A percentile compares a stretch with the other conserved stretches of the same genome.
Conservation (phyloP, 768 basidiomycete genomes). For the Leccinum disarticulatum region DNA sequence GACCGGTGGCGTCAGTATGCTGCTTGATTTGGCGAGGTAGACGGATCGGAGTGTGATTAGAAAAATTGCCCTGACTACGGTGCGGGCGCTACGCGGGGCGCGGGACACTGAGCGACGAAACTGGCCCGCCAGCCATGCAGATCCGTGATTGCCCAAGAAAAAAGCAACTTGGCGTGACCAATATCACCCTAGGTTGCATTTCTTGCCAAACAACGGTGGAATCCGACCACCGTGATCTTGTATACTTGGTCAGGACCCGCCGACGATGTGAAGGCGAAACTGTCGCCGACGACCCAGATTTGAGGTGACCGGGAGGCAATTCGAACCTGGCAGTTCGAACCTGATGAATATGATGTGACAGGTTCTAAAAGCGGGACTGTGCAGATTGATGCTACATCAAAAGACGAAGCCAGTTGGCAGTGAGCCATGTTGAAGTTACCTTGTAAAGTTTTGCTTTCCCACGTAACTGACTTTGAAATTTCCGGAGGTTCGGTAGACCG, state of each 20-base stretch:
- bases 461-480: background rate
- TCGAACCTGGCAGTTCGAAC: background rate
- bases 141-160: background rate
- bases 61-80: conserved; percentile 19
- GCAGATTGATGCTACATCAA: conserved; percentile 6
- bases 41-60: conserved; percentile 1
- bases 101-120: background rate
- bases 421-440: background rate
- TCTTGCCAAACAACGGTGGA: conserved; percentile 1
- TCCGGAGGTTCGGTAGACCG: background rate
- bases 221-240: background rate
- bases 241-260: no score
- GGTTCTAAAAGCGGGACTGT: background rate
- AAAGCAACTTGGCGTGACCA: background rate
- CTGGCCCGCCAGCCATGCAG: background rate
- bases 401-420: conserved; percentile 4
- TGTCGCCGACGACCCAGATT: background rate
- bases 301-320: background rate
- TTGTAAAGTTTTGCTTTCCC: background rate
- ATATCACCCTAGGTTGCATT: background rate
- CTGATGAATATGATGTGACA: background rate
- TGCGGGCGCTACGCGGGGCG: background rate
- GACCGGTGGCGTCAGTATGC: conserved; percentile 14
- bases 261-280: background rate
- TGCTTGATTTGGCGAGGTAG: background rate